Conservation (phyloP, 1,139 yeast genomes). For the Scheffersomyces lignicola region DNA sequence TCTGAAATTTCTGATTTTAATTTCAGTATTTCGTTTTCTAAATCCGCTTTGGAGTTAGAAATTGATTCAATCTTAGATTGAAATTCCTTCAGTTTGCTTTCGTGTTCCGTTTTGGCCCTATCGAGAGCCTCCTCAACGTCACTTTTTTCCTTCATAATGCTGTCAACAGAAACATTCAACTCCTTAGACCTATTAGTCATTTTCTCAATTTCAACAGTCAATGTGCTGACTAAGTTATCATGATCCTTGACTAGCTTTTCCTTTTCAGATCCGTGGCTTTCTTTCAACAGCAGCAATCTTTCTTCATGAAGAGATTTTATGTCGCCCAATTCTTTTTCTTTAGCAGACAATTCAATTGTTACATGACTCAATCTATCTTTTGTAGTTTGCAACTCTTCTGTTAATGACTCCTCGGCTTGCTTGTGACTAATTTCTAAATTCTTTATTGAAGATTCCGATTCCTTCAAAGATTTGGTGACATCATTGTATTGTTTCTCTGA, state of each 20-base stretch:
- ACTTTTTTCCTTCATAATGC: not conserved
- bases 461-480: not conserved
- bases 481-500: not conserved
- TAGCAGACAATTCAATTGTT: not conserved
- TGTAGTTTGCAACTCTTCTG: not conserved
- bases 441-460: not conserved
- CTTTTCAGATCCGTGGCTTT: not conserved
- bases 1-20: not conserved
- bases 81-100: not conserved
- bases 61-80: no score
- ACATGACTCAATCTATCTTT: not conserved
- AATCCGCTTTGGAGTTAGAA: not conserved
- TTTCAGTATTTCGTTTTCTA: not conserved
- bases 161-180: not conserved
- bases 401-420: not conserved
- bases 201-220: not conserved
- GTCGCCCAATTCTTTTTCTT: not conserved
- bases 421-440: conserved; percentile 1
- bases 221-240: not conserved
- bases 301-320: not conserved
- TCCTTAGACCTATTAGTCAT: not conserved
- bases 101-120: not conserved
- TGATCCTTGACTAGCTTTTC: not conserved
- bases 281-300: not conserved
- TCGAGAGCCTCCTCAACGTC: not conserved